These are phyloP conservation scores for Pythium volutum DNA, from an alignment of 352 stramenopile species.

Conservation along the genomic window DNA sequence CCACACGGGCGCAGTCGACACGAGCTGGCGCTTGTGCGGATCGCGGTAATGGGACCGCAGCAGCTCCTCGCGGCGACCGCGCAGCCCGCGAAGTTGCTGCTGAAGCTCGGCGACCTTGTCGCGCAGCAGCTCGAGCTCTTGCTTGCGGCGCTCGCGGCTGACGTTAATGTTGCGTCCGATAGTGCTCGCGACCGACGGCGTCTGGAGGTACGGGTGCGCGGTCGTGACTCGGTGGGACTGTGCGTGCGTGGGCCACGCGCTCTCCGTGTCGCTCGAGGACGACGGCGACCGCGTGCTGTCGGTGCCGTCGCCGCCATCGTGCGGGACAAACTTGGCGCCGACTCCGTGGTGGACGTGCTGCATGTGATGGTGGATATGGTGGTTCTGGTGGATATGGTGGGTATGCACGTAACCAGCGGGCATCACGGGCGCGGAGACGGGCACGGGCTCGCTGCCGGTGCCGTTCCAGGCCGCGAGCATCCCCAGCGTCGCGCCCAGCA, in stretches of 20 bases:
- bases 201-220: not conserved
- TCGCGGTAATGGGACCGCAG: slow-evolving; percentile 18
- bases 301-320: not conserved
- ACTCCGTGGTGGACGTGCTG: not conserved
- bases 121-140: slow-evolving; percentile 31
- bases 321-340: not conserved
- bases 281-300: not conserved
- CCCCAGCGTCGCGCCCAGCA: slow-evolving; percentile 19
- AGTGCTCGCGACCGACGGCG: not conserved
- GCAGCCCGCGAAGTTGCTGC: slow-evolving; percentile 25
- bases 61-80: slow-evolving; percentile 5
- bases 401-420: not conserved
- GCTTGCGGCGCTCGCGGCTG: slow-evolving; percentile 25
- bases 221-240: not conserved
- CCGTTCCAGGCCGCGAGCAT: slow-evolving; percentile 17
- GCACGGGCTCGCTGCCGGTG: not conserved
- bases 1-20: slow-evolving; percentile 19
- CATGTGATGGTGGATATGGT: not conserved
- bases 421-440: too few species aligned
- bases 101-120: slow-evolving; percentile 24
- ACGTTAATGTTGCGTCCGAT: slow-evolving; percentile 15
- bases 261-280: not conserved
- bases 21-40: not conserved
- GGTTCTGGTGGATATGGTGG: not conserved
- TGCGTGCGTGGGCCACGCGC: not conserved